Percentiles rank a stretch among this genome's conserved stretches.
These are phyloP conservation scores for Fusarium acutatum DNA, from an alignment of 2,329 filamentous ascomycete species.

Conservation along the genomic window DNA sequence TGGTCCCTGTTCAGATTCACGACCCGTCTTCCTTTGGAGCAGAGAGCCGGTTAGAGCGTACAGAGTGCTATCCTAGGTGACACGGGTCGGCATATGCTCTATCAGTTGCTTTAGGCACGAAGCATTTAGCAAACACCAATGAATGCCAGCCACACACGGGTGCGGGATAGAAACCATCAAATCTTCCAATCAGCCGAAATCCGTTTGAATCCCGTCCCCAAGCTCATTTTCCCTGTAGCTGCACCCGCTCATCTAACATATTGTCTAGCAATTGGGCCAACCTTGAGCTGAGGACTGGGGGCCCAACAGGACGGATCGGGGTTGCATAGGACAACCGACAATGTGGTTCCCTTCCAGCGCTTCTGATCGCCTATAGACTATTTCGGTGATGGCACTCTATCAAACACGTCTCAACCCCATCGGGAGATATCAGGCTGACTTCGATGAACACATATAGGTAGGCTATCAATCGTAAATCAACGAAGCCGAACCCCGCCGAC, in stretches of 20 bases:
- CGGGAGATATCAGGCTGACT: background rate
- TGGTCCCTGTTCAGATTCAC: conserved; percentile 18
- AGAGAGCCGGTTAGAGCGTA: background rate
- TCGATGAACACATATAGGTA: background rate
- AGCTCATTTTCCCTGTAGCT: background rate
- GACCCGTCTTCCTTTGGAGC: background rate
- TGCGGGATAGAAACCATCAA: conserved; percentile 23
- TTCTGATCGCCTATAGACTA: background rate
- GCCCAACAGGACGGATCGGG: background rate
- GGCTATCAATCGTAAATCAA: background rate
- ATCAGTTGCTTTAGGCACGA: background rate
- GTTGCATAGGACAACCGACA: background rate
- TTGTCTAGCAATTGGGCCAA: background rate
- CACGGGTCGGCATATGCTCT: conserved; percentile 13
- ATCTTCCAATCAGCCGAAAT: background rate
- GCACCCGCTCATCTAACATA: conserved; percentile 26
- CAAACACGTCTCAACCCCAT: background rate
- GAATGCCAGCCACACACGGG: background rate
- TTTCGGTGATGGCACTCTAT: background rate
- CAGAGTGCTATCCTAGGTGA: background rate
- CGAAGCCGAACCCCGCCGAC: background rate
- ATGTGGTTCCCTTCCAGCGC: background rate
- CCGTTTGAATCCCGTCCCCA: conserved; percentile 18
- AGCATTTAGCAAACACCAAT: background rate
- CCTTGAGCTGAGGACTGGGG: background rate